Evolutionary conservation across 2,329 filamentous ascomycete species (phyloP), one percentile per base, ranked within the genome.

Genomic region (Dactylellina cionopaga): DNA sequence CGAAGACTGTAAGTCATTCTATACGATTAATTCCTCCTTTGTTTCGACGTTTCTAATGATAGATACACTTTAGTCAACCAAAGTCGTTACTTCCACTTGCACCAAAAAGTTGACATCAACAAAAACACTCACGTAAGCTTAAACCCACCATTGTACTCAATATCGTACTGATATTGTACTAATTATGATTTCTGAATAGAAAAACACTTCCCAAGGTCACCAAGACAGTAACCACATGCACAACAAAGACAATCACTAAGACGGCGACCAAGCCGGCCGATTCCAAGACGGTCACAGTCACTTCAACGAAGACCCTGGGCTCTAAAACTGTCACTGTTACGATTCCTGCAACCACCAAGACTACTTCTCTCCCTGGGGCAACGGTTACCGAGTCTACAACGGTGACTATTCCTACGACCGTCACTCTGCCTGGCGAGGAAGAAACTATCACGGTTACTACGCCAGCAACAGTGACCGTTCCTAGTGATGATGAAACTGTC

Each of bases 401-500:
- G 2, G 49, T 54, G 3, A 46, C 54, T 9, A 27, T 44, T 19
- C 17, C 54, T 1, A 43, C 22, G 3, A 58, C 54, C 5, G 25
- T 58, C 7, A 58, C 54, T 22, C 25, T 58, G 1, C 54, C 54
- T 3, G 54, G 54, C 5, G 54, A 58, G 9, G 41, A 44, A 9
- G 24, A 24, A 2, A 22, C 24, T 15, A 49, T 49, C 24, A 49
- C 44, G 7, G 22, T 15, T 19, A 47, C 55, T 5, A 31, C 22
- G 5, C 15, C 54, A 6, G 35, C 25, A 2, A 58, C 54, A 11
- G 9, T 39, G 9, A 56, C 52, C n/a, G 22, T 56, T 2, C 37
- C 52, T 11, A 37, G 35, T 9, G 51, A 55, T 33, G 47, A 47
- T n/a, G 37, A 6, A 5, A 33, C 29, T 6, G 11, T 11, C 5